Base-by-base conservation (phyloP, 2,329 filamentous ascomycete species). In the Colletotrichum camelliae region DNA sequence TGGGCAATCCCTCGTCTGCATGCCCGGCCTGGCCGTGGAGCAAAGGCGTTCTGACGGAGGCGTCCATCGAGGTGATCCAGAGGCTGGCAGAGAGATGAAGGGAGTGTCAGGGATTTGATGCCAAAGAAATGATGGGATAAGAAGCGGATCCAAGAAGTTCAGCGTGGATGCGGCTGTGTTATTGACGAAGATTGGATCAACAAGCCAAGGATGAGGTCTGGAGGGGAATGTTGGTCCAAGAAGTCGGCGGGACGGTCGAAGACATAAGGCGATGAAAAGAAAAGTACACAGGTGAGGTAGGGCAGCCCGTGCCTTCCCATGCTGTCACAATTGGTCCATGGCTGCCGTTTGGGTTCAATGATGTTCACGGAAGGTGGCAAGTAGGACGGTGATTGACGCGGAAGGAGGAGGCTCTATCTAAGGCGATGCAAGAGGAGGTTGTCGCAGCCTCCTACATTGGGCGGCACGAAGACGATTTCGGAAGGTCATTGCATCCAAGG, bases 41-140 rank as follows among this genome's bases (percentile, higher is more conserved):
- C 39, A 80, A 62, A 10, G 79, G 79, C 15, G 79, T 77, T 27
- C 75, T 78, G 52, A 67, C 69, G 43, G 75, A 75, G 39, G 69
- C 62, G 16, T 77, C 65, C 77, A 78, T 78, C 24, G 15, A 15
- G 58, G 15, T 24, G 48, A 52, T 31, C 13, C 21, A 8, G n/a
- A 13, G 52, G 37, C 4, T 12, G 37, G 3, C 35, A 52, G 37
- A 48, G 72, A 43, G 62, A 78, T 10, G 72, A 75, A 57, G 75
- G 75, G 8, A 29, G 24, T 15, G 43, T 35, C 9, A 18, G n/a
- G 21, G 52, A 68, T 60, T 35, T 21, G 33, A 58, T 39, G 4
- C 33, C 37, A 58, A 58, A 58, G 33, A 15, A 31, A 58, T 29
- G 66, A 58, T 39, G 66, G 48, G 18, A 24, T 10, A 37, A 43